These are phyloP conservation scores for Beauveria scarabaeidicola DNA, from an alignment of 2,329 filamentous ascomycete species.

Conservation along the genomic window DNA sequence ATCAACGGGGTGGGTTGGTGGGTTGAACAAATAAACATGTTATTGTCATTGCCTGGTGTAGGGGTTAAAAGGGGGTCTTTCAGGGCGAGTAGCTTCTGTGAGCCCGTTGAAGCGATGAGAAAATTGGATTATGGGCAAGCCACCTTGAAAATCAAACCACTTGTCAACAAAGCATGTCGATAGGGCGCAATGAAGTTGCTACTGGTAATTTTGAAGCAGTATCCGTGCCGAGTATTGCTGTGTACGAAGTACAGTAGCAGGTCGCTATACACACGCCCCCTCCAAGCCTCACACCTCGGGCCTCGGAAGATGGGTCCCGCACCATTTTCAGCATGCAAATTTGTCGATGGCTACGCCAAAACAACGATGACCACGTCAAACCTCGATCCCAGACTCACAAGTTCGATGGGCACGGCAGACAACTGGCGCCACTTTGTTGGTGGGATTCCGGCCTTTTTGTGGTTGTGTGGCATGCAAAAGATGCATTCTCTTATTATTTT, in stretches of 20 bases:
- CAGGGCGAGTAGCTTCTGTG: too few species aligned
- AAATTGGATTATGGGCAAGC: too few species aligned
- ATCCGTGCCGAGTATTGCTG: too few species aligned
- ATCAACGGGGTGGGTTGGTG: too few species aligned
- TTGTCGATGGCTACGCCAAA: constrained; percentile 1
- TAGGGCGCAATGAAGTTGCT: too few species aligned
- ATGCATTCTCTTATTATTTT: not conserved
- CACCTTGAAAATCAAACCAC: too few species aligned
- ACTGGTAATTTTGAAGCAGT: too few species aligned
- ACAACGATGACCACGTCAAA: not conserved
- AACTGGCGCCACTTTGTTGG: not conserved
- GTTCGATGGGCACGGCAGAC: not conserved
- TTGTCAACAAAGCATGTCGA: too few species aligned
- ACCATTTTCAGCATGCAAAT: not conserved
- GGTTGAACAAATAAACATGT: too few species aligned
- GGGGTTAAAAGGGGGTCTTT: too few species aligned
- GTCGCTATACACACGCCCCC: not conserved
- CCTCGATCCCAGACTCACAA: not conserved
- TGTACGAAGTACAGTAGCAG: not conserved
- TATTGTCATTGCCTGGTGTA: too few species aligned
- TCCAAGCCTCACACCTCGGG: not conserved
- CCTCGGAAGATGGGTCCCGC: not conserved
- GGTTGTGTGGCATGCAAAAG: not conserved
- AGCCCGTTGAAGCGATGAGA: too few species aligned
- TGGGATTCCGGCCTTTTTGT: not conserved